phyloP scores from a whole-genome alignment of 2,329 filamentous ascomycete genomes.

The Cercospora citrullina region DNA sequence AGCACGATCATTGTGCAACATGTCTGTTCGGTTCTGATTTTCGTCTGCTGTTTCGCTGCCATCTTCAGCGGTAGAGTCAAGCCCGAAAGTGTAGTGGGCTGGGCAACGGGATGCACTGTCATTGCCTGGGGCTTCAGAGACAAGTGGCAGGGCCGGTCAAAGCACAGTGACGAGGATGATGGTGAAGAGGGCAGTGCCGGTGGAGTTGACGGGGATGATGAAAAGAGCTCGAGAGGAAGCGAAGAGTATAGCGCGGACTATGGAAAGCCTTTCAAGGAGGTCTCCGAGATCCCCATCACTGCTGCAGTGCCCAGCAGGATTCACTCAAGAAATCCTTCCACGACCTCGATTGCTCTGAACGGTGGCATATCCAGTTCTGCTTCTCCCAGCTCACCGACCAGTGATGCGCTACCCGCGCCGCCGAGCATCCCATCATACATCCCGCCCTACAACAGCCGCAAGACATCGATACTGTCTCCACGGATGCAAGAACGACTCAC shows the following conservation, averaged over 20 bases:
- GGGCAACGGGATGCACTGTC: slow-evolving; percentile 78
- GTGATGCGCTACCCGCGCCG: slow-evolving; percentile 4
- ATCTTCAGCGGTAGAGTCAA: slow-evolving; percentile 87
- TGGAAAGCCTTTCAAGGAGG: slow-evolving; percentile 29
- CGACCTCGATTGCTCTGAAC: background rate
- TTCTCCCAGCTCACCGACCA: background rate
- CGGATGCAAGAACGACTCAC: slow-evolving; percentile 66
- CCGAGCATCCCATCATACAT: slow-evolving; percentile 5
- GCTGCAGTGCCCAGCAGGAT: slow-evolving; percentile 6
- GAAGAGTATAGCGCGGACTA: slow-evolving; percentile 25
- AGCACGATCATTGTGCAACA: slow-evolving; percentile 97
- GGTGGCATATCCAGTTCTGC: slow-evolving; percentile 8
- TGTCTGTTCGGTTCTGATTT: slow-evolving; percentile 90
- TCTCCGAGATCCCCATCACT: slow-evolving; percentile 7
- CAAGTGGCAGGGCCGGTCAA: slow-evolving; percentile 76
- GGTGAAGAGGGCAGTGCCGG: slow-evolving; percentile 3
- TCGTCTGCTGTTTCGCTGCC: slow-evolving; percentile 87
- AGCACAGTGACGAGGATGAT: slow-evolving; percentile 47
- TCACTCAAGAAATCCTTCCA: slow-evolving; percentile 11
- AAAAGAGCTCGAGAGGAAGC: slow-evolving; percentile 23
- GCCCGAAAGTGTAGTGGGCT: slow-evolving; percentile 83
- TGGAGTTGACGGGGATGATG: slow-evolving; percentile 13
- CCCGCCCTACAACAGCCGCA: slow-evolving; percentile 22
- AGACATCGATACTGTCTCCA: slow-evolving; percentile 48
- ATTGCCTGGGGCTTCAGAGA: slow-evolving; percentile 91